These are phyloP conservation scores for Huntiella savannae DNA, from an alignment of 2,329 filamentous ascomycete genomes.

Conservation along the genomic window DNA sequence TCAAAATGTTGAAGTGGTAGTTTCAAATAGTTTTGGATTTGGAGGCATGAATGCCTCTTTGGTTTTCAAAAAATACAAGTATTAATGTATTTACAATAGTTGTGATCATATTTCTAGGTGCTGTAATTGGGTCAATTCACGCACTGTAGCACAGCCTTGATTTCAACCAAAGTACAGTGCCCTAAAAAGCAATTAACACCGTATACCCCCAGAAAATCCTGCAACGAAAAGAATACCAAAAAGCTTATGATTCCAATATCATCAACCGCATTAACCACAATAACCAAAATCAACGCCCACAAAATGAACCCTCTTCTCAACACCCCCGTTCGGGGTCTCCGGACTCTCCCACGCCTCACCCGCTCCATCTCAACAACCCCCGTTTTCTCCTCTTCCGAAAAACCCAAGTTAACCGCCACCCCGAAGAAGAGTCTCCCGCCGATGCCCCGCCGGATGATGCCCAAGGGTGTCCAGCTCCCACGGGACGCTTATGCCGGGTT, in stretches of 20 bases:
- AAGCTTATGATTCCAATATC: too few relatives aligned
- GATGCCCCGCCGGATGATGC: constrained; percentile 9
- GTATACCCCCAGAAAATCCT: too few relatives aligned
- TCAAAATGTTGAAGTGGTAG: constrained; percentile 43
- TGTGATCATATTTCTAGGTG: background rate
- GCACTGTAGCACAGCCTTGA: too few relatives aligned
- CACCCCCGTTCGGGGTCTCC: background rate
- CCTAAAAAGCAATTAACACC: too few relatives aligned
- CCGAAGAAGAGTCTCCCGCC: constrained; percentile 3
- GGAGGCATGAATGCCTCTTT: constrained; percentile 88
- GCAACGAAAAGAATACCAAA: too few relatives aligned
- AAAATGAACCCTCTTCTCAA: background rate
- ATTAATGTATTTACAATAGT: background rate
- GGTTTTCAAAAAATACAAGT: constrained; percentile 38
- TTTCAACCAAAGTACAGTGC: too few relatives aligned
- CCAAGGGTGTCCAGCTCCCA: constrained; percentile 9
- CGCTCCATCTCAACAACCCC: background rate
- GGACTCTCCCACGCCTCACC: background rate
- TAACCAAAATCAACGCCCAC: background rate
- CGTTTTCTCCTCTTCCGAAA: background rate
- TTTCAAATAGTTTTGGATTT: constrained; percentile 96
- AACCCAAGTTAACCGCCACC: background rate
- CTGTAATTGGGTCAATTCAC: too few relatives aligned
- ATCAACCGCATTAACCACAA: too few relatives aligned
- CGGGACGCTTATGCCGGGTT: constrained; percentile 8